Evolutionary conservation across 2,329 filamentous ascomycete genomes (phyloP), one percentile per base, ranked within the genome.

Genomic region (Trichophyton verrucosum): DNA sequence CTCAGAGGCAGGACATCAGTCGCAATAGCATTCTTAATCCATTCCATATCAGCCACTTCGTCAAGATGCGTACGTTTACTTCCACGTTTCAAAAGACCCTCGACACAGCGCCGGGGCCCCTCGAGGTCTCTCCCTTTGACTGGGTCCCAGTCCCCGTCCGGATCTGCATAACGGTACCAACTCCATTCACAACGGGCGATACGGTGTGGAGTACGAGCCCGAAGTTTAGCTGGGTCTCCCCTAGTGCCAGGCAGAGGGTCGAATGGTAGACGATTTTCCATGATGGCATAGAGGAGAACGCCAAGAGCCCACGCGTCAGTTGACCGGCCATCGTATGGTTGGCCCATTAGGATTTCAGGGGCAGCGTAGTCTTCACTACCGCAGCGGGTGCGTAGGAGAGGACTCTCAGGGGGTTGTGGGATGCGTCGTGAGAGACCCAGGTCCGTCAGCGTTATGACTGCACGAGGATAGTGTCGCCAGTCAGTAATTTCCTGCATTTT

Each of bases 331-430:
- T 97, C 91, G 71, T 99, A 99, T 6, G 89, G 85, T 70, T 96
- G 89, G 24, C 92, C 92, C 80, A 99, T 89, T 60, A 99, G 86
- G 53, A 99, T 91, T 72, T 99, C 94, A 0, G 94, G 94, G 0
- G 94, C 92, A 1, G 92, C 92, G 71, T 99, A 99, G 75, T 99
- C 94, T 74, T 97, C 94, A 46, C 89, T 95, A 36, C 94, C 94
- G 72, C 94, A 99, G 8, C 94, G 84, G 1, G 92, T 97, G 63
- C 89, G 89, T n/a, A 99, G 81, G 63, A 92, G 86, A 66, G 95
- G 90, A 59, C 90, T 89, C 64, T 90, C 86, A 0, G 83, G 83
- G 0, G 82, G 82, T 61, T 80, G 74, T 15, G 89, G 84, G 44
- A 97, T 89, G 40, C 88, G 86, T 60, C 92, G 84, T 2, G 91